Evolutionary conservation across 768 basidiomycete genomes (phyloP).

Genomic region (Suillus hirtellus): DNA sequence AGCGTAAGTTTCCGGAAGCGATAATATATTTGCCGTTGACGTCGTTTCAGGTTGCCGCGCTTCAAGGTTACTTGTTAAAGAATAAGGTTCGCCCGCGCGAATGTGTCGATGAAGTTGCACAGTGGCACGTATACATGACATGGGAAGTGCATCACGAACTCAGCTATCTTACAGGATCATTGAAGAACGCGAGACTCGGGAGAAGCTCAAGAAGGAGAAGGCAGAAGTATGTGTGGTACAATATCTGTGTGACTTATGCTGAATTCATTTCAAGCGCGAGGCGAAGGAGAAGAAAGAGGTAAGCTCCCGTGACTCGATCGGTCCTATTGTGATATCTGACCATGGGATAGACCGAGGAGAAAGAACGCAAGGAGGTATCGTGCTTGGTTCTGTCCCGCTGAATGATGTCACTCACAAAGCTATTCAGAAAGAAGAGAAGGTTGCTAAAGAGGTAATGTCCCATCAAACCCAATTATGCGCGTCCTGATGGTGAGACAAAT

Average conservation of each 20-base stretch:
- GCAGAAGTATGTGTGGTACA: slow-evolving; percentile 43
- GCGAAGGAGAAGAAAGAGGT: slow-evolving; percentile 79
- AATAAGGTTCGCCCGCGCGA: slow-evolving; percentile 89
- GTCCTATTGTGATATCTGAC: slow-evolving; percentile 1
- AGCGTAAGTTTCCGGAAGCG: slow-evolving; percentile 54
- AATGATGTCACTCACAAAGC: slow-evolving; percentile 12
- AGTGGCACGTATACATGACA: slow-evolving; percentile 50
- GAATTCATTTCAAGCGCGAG: slow-evolving; percentile 54
- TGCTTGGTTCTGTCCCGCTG: slow-evolving; percentile 6
- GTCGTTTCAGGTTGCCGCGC: slow-evolving; percentile 62
- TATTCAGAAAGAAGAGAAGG: slow-evolving; percentile 50
- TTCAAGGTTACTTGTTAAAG: slow-evolving; percentile 86
- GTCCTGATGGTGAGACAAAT: slow-evolving; percentile 4
- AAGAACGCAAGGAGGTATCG: slow-evolving; percentile 59
- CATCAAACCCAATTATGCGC: slow-evolving; percentile 6
- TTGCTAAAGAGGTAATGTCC: slow-evolving; percentile 52
- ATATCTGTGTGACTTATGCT: slow-evolving; percentile 1
- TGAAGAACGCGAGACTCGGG: slow-evolving; percentile 80
- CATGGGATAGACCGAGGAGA: slow-evolving; percentile 54
- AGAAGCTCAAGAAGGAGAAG: slow-evolving; percentile 82
- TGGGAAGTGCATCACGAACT: slow-evolving; percentile 15
- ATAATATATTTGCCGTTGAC: slow-evolving; percentile 6
- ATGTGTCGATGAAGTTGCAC: slow-evolving; percentile 76
- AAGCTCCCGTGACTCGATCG: slow-evolving; percentile 15
- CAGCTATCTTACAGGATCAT: slow-evolving; percentile 43